phyloP scores from a whole-genome alignment of 352 stramenopile species.

The Phytophthora uliginosa region DNA sequence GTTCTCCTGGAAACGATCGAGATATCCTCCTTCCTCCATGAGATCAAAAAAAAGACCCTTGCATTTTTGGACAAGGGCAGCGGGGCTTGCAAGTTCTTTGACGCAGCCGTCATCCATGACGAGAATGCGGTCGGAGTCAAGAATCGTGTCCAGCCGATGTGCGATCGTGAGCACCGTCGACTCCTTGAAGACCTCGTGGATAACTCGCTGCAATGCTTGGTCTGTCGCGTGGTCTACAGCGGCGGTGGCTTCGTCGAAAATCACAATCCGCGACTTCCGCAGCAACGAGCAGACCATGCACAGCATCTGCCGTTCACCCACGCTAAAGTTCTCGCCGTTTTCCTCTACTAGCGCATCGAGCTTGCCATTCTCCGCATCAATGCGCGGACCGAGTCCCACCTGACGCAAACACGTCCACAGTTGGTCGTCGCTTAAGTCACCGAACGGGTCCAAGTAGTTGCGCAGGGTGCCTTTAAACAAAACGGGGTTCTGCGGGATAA shows the following conservation, averaged over 20 bases:
- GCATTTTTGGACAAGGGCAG: conserved; percentile 56
- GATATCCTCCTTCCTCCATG: conserved; percentile 57
- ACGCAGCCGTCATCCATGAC: conserved; percentile 83
- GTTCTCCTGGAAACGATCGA: conserved; percentile 32
- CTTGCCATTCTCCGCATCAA: conserved; percentile 52
- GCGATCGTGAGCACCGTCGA: conserved; percentile 97
- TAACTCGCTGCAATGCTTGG: conserved; percentile 66
- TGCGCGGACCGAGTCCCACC: conserved; percentile 61
- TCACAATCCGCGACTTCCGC: conserved; percentile 75
- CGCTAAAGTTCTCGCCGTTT: conserved; percentile 94
- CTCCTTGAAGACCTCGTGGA: conserved; percentile 85
- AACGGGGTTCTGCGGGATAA: conserved; percentile 96
- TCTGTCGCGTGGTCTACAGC: conserved; percentile 89
- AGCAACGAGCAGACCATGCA: conserved; percentile 94
- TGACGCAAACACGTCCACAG: conserved; percentile 62
- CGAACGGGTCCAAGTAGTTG: conserved; percentile 93
- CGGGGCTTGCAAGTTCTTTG: conserved; percentile 88
- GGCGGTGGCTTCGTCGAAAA: conserved; percentile 85
- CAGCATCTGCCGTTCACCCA: conserved; percentile 95
- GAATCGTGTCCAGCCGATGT: conserved; percentile 97
- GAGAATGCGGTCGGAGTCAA: conserved; percentile 80
- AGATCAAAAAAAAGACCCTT: conserved; percentile 61
- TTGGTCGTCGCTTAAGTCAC: conserved; percentile 76
- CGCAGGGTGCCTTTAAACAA: conserved; percentile 94
- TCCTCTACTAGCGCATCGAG: conserved; percentile 90